Evolutionary conservation across 2,329 filamentous ascomycete genomes (phyloP), one percentile per base, ranked within the genome.

Genomic region (Cladosporium cucumerinum): DNA sequence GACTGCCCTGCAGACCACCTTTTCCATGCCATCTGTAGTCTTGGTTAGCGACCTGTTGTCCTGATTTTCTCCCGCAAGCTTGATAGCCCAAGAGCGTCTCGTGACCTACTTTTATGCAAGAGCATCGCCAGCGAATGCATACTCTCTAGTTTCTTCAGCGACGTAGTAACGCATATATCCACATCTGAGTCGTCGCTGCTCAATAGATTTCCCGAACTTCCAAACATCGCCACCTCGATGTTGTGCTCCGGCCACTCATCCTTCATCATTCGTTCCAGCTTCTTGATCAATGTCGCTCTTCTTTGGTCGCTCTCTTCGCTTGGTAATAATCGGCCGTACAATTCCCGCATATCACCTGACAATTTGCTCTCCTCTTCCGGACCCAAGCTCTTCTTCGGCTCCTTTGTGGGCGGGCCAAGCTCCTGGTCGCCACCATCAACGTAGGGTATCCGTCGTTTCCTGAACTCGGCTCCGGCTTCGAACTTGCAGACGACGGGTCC

Each of bases 161-260:
- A 84, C 23, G 95, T 98, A 55, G 93, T 96, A 74, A 99, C 97
- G 81, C 95, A 99, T 64, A 99, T 94, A 76, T 99, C 95, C 76
- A 99, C 94, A 81, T 99, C 95, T 61, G 95, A 99, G 75, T 97
- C 93, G 77, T 92, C 93, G 36, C 94, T 97, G 78, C 93, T 97
- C 64, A 99, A 82, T 76, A 95, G 81, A 78, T 99, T 99, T 57
- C 95, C 95, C 5, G 95, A 98, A 5, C 95, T 98, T n/a, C 95
- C 95, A 84, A 99, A 99, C 18, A 98, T 87, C 76, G 95, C 89
- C 39, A 97, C 95, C 70, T 86, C 88, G 73, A 97, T 97, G 67
- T 96, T 86, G 72, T 92, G 89, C 1, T 91, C 92, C 1, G 95
- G 95, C 92, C 94, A 99, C 75, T 96, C 88, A 8, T 91, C 86